These are phyloP conservation scores for Kwoniella heveanensis DNA, from an alignment of 768 basidiomycete genomes.

Conservation along the genomic window DNA sequence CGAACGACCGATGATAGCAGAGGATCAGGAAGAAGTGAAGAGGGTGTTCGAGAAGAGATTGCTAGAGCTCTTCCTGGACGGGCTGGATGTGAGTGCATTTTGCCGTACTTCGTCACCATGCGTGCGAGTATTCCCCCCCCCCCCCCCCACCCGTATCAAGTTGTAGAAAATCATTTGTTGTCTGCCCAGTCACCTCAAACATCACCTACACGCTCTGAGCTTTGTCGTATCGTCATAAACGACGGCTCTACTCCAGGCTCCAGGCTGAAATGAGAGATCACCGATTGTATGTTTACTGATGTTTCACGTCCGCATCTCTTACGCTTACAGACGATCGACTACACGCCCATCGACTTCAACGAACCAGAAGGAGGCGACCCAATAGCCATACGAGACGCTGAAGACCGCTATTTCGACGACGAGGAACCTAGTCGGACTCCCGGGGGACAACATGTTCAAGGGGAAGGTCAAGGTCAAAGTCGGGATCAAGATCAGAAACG, in stretches of 20 bases:
- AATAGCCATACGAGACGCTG: slow-evolving; percentile 37
- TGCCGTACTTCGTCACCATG: neutral
- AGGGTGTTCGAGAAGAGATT: slow-evolving; percentile 46
- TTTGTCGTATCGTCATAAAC: no score
- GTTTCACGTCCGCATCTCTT: no score
- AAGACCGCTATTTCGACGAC: slow-evolving; percentile 53
- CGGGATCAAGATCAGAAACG: no score
- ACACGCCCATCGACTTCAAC: slow-evolving; percentile 47
- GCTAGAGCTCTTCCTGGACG: slow-evolving; percentile 53
- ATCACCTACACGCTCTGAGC: no score
- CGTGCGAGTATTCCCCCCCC: no score
- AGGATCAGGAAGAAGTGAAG: slow-evolving; percentile 43
- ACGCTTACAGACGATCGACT: slow-evolving; percentile 50
- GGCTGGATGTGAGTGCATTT: slow-evolving; percentile 55
- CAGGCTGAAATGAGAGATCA: neutral
- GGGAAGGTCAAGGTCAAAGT: neutral
- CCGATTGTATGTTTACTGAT: neutral
- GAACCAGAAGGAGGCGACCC: slow-evolving; percentile 45
- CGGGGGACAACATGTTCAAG: slow-evolving; percentile 21
- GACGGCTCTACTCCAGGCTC: neutral
- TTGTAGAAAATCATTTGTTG: no score
- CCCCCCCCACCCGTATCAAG: no score
- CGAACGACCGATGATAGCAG: slow-evolving; percentile 6
- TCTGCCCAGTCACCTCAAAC: no score
- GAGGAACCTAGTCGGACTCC: slow-evolving; percentile 40